Evolutionary conservation across 1,284 basidiomycete species (phyloP).

Genomic region (Trametes pubescens): DNA sequence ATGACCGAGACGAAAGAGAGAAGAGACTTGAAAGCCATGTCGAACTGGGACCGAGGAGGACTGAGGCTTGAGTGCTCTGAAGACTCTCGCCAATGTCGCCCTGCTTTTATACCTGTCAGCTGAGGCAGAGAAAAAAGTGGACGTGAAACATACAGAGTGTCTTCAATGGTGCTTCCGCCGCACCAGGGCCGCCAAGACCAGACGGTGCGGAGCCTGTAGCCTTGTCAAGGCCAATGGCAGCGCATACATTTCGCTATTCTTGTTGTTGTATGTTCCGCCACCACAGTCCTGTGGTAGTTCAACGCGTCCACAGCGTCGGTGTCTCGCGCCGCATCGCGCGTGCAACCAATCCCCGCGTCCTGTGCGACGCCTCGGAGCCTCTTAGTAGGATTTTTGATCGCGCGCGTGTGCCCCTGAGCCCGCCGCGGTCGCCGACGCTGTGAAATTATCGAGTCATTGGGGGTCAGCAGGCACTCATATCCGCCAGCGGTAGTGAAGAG

Average conservation of each 20-base stretch:
- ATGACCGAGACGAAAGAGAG: slow-evolving; percentile 27
- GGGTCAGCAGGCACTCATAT: slow-evolving; percentile 22
- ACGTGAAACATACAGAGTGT: slow-evolving; percentile 12
- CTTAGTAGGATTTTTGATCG: background rate
- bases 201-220: slow-evolving; percentile 5
- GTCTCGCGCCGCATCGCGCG: slow-evolving; percentile 9
- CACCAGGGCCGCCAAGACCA: slow-evolving; percentile 14
- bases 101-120: slow-evolving; percentile 27
- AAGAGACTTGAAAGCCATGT: slow-evolving; percentile 32
- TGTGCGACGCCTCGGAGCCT: slow-evolving; percentile 3
- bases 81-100: slow-evolving; percentile 6
- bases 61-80: slow-evolving; percentile 17
- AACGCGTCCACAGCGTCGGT: slow-evolving; percentile 21
- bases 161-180: background rate
- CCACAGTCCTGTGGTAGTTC: slow-evolving; percentile 3
- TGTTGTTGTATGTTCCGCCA: background rate
- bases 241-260: slow-evolving; percentile 12
- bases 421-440: slow-evolving; percentile 13
- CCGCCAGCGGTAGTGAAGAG: slow-evolving; percentile 19
- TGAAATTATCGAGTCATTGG: background rate
- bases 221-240: slow-evolving; percentile 19
- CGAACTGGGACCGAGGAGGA: slow-evolving; percentile 8
- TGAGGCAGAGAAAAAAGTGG: background rate
- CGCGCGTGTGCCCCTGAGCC: slow-evolving; percentile 1
- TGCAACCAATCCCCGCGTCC: slow-evolving; percentile 13